Evolutionary conservation across 2,329 filamentous ascomycete species (phyloP).

Genomic region (Penicillium sp.): DNA sequence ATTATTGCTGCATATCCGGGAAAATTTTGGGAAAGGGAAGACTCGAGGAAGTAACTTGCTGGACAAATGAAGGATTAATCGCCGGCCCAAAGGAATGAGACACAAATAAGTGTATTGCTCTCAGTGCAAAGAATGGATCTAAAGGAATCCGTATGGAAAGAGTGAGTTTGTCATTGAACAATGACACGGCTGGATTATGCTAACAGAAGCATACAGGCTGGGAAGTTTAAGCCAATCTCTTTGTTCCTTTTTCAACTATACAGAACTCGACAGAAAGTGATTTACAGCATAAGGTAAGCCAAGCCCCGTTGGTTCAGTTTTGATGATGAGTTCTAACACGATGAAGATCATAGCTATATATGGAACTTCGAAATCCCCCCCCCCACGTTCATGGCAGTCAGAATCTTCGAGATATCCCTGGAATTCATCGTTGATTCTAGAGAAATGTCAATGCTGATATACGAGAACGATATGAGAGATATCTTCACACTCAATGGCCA

Average conservation of each 20-base stretch:
- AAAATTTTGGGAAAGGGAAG: neutral
- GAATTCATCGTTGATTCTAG: no score
- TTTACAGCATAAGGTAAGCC: neutral
- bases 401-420: no score
- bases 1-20: neutral
- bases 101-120: neutral
- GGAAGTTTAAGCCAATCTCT: neutral
- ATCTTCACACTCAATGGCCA: no score
- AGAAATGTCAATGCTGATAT: neutral
- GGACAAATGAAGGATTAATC: neutral
- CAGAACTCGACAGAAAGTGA: neutral
- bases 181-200: neutral
- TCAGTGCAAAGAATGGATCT: neutral
- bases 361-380: no score
- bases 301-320: no score
- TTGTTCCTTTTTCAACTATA: neutral
- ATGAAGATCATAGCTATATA: no score
- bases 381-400: no score
- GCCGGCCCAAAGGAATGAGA: no score
- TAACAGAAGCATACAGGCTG: neutral
- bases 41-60: neutral
- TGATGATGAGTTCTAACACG: no score
- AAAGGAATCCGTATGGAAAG: neutral
- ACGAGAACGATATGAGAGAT: neutral
- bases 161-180: neutral